phyloP scores from a whole-genome alignment of 73 alveolate species.

The Tetrahymena thermophila region DNA sequence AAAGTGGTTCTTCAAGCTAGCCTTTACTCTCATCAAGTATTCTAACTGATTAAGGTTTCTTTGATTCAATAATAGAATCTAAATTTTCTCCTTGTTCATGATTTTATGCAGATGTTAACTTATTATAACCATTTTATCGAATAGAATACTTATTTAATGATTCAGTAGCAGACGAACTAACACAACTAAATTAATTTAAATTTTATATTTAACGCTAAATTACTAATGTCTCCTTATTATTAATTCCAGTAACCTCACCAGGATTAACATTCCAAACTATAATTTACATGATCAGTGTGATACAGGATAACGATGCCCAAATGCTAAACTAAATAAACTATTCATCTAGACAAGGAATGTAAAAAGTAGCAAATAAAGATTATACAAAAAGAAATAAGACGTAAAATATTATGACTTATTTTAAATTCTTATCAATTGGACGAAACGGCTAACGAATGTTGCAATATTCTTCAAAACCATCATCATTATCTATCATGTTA shows the following conservation, averaged over 20 bases:
- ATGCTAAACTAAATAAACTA: not conserved
- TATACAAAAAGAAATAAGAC: not conserved
- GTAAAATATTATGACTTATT: constrained; percentile 14
- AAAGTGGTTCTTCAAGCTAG: not conserved
- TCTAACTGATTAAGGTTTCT: not conserved
- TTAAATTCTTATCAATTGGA: not conserved
- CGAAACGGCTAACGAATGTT: constrained; percentile 13
- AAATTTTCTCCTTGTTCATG: not conserved
- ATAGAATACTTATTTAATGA: not conserved
- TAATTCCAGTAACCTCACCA: constrained; percentile 47
- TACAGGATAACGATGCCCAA: not conserved
- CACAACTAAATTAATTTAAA: not conserved
- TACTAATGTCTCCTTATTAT: not conserved
- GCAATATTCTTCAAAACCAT: constrained; percentile 13
- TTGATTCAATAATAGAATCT: not conserved
- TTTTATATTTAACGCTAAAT: not conserved
- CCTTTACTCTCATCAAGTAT: not conserved
- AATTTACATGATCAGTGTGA: constrained; percentile 14
- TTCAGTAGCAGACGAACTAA: not conserved
- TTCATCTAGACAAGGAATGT: not conserved
- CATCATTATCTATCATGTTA: not conserved
- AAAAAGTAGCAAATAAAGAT: not conserved
- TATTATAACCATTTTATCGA: not conserved
- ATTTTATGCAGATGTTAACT: not conserved
- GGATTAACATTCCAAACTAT: constrained; percentile 39